Evolutionary conservation across 106 monocot species (phyloP).

Genomic region (Dactylorhiza incarnata): DNA sequence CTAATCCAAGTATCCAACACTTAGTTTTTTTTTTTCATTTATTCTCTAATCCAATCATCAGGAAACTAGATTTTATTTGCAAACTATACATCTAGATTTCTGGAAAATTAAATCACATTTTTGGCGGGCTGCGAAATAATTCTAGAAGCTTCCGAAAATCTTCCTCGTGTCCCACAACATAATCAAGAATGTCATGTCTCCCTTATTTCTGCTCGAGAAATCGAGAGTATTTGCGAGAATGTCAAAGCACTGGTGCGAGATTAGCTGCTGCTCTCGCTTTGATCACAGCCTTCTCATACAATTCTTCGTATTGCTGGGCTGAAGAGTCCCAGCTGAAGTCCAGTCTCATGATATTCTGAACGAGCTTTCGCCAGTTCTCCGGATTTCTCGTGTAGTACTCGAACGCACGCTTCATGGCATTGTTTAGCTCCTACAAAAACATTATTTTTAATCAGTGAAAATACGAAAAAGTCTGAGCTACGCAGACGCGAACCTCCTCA

Average conservation of each 20-base stretch:
- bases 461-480: not conserved
- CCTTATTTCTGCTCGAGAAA: too few species aligned
- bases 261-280: constrained; percentile 43
- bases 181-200: too few species aligned
- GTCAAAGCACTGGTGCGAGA: too few species aligned
- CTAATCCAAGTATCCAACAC: too few species aligned
- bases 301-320: constrained; percentile 68
- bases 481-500: constrained; percentile 9
- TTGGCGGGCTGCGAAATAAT: too few species aligned
- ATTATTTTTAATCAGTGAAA: not conserved
- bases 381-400: constrained; percentile 44
- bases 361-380: constrained; percentile 53
- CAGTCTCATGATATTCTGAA: constrained; percentile 61
- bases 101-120: not conserved
- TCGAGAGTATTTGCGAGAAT: too few species aligned
- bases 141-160: too few species aligned
- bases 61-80: not conserved
- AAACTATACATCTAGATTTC: not conserved
- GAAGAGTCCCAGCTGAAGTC: constrained; percentile 92
- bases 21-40: too few species aligned
- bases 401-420: constrained; percentile 71
- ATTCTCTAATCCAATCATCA: not conserved
- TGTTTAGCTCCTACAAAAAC: constrained; percentile 37
- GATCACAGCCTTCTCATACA: constrained; percentile 58
- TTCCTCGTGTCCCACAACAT: too few species aligned